These are phyloP conservation scores for Boletus huronensis DNA, from an alignment of 768 basidiomycete species.

Conservation along the genomic window DNA sequence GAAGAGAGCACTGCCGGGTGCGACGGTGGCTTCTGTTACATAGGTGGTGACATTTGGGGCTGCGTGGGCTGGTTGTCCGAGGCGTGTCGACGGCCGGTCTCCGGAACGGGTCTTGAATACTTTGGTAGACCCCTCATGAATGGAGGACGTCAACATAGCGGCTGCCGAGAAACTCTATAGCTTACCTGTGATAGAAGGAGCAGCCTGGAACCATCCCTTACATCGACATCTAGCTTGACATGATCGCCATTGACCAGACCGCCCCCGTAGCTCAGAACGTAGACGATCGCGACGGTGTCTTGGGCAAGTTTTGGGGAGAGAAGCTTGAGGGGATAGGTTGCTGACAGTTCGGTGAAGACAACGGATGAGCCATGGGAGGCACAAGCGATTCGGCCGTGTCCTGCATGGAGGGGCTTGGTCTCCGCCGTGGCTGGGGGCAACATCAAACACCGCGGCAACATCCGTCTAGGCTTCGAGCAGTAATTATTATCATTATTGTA, in stretches of 20 bases:
- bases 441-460: no score
- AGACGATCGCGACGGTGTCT: slow-evolving; percentile 60
- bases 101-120: slow-evolving; percentile 81
- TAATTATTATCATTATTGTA: slow-evolving; percentile 23
- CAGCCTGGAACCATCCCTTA: slow-evolving; percentile 55
- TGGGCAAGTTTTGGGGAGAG: slow-evolving; percentile 61
- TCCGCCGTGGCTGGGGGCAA: not conserved
- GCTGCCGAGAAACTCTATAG: not conserved
- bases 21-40: slow-evolving; percentile 55
- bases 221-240: slow-evolving; percentile 57
- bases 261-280: slow-evolving; percentile 85
- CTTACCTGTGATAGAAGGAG: slow-evolving; percentile 83
- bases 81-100: slow-evolving; percentile 49
- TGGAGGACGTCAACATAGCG: not conserved
- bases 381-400: slow-evolving; percentile 58
- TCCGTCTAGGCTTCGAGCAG: not conserved
- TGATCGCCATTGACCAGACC: slow-evolving; percentile 87
- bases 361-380: slow-evolving; percentile 51
- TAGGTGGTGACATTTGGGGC: slow-evolving; percentile 49
- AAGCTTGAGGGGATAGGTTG: slow-evolving; percentile 85
- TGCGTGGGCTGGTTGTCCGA: slow-evolving; percentile 10
- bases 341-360: slow-evolving; percentile 70
- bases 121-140: slow-evolving; percentile 80
- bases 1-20: slow-evolving; percentile 55
- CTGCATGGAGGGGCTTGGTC: slow-evolving; percentile 27